Evolutionary conservation across 805 yeast species (phyloP).

Genomic region (Nakazawaea wickerhamii): DNA sequence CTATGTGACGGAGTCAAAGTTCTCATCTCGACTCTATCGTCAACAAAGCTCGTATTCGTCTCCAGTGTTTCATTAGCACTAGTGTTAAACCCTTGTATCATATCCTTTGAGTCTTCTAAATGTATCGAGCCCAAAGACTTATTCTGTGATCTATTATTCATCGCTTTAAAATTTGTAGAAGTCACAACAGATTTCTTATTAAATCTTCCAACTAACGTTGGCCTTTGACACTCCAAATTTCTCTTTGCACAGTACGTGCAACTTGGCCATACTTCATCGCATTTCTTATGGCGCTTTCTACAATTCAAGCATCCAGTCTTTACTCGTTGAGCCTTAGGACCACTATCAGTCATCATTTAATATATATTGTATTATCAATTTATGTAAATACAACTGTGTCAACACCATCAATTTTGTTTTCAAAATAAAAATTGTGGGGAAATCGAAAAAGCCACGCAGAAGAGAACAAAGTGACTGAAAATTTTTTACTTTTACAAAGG

Average conservation of each 20-base stretch:
- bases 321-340: constrained; percentile 10
- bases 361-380: no score
- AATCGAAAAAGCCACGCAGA: not conserved
- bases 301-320: constrained; percentile 44
- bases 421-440: not conserved
- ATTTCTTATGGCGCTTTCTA: constrained; percentile 45
- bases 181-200: not conserved
- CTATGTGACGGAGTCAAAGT: no score
- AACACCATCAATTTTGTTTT: no score
- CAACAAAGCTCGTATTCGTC: no score
- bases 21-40: no score
- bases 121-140: not conserved
- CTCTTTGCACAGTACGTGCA: constrained; percentile 36
- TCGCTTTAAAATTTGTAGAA: not conserved
- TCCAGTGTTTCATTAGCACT: no score
- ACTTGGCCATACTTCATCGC: constrained; percentile 44
- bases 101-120: not conserved
- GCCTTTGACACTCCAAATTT: constrained; percentile 10
- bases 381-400: no score
- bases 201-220: not conserved
- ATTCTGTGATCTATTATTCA: not conserved
- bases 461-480: no score
- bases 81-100: no score
- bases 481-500: no score
- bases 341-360: not conserved